phyloP scores from a whole-genome alignment of 2,329 filamentous ascomycete genomes.

The Chaetomium strumarium region DNA sequence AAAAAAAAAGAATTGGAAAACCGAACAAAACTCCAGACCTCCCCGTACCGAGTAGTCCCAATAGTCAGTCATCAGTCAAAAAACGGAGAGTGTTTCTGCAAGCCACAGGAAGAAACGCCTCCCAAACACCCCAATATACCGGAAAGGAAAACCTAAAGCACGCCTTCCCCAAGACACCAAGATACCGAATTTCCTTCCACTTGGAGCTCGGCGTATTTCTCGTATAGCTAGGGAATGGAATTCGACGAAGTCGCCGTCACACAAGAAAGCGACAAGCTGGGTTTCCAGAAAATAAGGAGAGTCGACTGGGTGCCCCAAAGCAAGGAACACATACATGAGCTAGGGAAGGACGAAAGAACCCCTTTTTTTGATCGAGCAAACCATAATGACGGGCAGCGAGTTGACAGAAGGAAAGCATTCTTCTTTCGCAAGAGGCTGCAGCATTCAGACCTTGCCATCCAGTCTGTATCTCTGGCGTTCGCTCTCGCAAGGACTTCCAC shows the following conservation, averaged over 20 bases:
- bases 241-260: background rate
- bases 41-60: too few species aligned
- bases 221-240: too few species aligned
- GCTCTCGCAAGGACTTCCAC: conserved; percentile 41
- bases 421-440: background rate
- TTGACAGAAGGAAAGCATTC: background rate
- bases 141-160: background rate
- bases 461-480: conserved; percentile 15
- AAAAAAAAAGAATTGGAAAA: background rate
- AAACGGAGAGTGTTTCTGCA: too few species aligned
- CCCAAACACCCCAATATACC: background rate
- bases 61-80: too few species aligned
- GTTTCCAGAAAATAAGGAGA: background rate
- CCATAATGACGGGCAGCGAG: background rate
- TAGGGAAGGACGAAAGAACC: background rate
- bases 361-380: background rate
- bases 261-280: background rate
- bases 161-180: background rate
- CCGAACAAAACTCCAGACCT: background rate
- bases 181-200: background rate
- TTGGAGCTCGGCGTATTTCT: background rate
- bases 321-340: background rate
- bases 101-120: too few species aligned
- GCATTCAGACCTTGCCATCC: background rate
- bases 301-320: background rate